Evolutionary conservation across 176 grass and related monocot genomes (phyloP), one percentile per base, ranked within the genome.

Genomic region (Secale cereale): DNA sequence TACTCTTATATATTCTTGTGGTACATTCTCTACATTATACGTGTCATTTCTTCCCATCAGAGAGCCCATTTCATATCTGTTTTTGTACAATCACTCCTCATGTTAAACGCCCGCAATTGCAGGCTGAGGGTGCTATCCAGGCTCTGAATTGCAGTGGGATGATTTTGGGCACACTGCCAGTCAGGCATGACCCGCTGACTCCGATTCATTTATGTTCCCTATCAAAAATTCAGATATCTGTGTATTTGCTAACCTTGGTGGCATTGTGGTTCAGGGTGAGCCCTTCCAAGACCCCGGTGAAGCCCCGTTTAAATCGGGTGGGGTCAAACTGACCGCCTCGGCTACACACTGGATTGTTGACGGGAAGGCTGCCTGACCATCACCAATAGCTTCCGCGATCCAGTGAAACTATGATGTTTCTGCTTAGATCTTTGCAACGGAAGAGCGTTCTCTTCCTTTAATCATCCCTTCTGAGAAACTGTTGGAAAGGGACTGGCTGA

Each of bases 111-210:
- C 81, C 22, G 57, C n/a, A 74, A 86, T 80, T 35, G 67, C 90
- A 97, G 95, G 92, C 92, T 19, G 95, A 94, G 31, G 72, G 88
- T 73, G 95, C 95, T 45, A 97, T 97, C 78, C 40, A 79, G 56
- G 92, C 95, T 92, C 92, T 97, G 74, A 92, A 92, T 78, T 94
- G 86, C 80, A 94, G 95, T 57, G 95, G 95, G 82, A 93, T 94
- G 90, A 72, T 92, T 87, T 85, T 97, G 77, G 92, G 92, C 59
- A 80, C 88, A 78, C 95, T 92, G 57, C 92, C 95, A 78, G 74
- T 97, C 81, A 97, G 95, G 95, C 40, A 89, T 78, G 78, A 81
- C 80, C 39, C 31, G 36, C 6, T 23, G 17, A 19, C 70, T 79
- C 48, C 35, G 63, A 13, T 81, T 23, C 72, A 77, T 66, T 50